Evolutionary conservation across 495 filamentous ascomycete genomes (phyloP), one percentile per base, ranked within the genome.

Genomic region (Geopyxis carbonaria): DNA sequence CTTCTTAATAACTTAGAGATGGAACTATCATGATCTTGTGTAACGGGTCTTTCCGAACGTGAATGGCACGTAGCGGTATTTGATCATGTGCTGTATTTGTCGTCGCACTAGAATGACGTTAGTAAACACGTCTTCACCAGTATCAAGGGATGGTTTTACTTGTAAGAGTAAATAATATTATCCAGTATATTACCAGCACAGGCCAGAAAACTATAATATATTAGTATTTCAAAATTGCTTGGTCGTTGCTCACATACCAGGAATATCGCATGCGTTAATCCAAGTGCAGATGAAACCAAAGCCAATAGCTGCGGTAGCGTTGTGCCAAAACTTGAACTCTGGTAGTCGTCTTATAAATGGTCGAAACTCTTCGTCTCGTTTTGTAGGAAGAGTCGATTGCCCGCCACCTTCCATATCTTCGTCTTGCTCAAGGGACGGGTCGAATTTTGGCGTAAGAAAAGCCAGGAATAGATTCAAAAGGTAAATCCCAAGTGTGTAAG

Each of bases 41-140:
- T 93, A 94, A 42, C 73, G 70, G 20, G 80, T 69, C 73, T 94
- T 94, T 57, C 86, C 86, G 47, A 93, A 75, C 13, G 82, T 76
- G 67, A 94, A 94, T 28, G 86, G 86, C 21, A 94, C 84, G 57
- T 94, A 97, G 61, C 89, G 82, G 65, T 97, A 97, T 65, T 95
- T 97, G 73, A 97, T 93, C 89, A 97, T 97, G 62, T 93, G 86
- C 67, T 97, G 89, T 44, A 97, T 97, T 63, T 97, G 89, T 62
- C 85, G 77, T 55, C 89, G 72, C 89, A 97, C 84, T 92, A 47
- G 24, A 5, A 44, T 22, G 16, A 3, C 13, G 25, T 28, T 13
- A 28, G 25, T 13, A n/a, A n/a, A 28, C 25, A 28, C 13, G 25
- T 28, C 25, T 13, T 7, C 25, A 28, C 13, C 7, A 13, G 7